Conservation (phyloP, 495 filamentous ascomycete genomes). For the Penicilliopsis zonata region DNA sequence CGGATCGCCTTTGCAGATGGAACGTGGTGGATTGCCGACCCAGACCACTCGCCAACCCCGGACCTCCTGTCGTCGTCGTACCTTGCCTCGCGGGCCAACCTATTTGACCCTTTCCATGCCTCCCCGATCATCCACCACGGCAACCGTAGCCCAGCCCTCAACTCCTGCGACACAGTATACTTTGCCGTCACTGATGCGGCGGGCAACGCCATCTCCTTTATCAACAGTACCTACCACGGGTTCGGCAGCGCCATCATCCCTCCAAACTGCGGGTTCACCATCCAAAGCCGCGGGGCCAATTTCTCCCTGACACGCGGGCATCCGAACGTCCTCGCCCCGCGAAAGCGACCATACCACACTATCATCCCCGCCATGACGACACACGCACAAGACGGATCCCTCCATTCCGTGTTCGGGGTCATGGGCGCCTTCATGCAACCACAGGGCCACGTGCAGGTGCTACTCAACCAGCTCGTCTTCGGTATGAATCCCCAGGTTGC, state of each 20-base stretch:
- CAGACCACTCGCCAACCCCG: constrained; percentile 54
- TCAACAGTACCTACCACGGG: constrained; percentile 86
- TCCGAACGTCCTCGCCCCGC: constrained; percentile 66
- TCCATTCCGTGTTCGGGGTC: constrained; percentile 83
- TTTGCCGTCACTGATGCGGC: constrained; percentile 67
- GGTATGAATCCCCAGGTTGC: constrained; percentile 75
- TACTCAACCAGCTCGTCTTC: constrained; percentile 83
- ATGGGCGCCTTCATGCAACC: constrained; percentile 99
- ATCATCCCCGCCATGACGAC: constrained; percentile 93
- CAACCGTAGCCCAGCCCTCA: constrained; percentile 54
- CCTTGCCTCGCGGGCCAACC: constrained; percentile 53
- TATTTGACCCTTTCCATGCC: constrained; percentile 51
- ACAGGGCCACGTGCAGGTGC: constrained; percentile 90
- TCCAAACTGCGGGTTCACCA: constrained; percentile 69
- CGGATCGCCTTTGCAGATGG: constrained; percentile 91
- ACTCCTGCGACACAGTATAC: constrained; percentile 83
- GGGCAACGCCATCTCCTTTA: constrained; percentile 91
- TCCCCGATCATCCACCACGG: constrained; percentile 50
- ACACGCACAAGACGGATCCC: constrained; percentile 50
- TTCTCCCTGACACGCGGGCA: constrained; percentile 58
- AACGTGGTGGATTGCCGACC: constrained; percentile 81
- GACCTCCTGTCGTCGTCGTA: constrained; percentile 49
- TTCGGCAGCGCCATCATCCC: constrained; percentile 89
- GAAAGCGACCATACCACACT: constrained; percentile 90
- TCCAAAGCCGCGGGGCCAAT: constrained; percentile 87